These are phyloP conservation scores for Pestalotiopsis sp. DNA, from an alignment of 2,329 filamentous ascomycete species.

Conservation along the genomic window DNA sequence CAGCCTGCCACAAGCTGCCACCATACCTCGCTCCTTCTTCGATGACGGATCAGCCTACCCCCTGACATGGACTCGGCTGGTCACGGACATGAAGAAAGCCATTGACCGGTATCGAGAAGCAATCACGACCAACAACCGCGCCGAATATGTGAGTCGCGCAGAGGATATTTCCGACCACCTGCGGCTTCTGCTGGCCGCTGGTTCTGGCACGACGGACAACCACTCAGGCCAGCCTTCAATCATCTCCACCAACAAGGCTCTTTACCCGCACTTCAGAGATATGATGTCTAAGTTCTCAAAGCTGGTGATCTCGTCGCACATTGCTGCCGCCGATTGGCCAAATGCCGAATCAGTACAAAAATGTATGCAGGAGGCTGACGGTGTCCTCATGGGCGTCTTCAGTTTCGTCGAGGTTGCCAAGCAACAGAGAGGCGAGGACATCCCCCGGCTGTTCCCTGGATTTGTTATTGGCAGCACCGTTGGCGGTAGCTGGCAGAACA, in stretches of 20 bases:
- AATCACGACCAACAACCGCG: slow-evolving; percentile 80
- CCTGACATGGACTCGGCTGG: slow-evolving; percentile 85
- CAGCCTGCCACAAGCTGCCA: slow-evolving; percentile 58
- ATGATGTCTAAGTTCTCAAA: slow-evolving; percentile 99
- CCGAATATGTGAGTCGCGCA: slow-evolving; percentile 91
- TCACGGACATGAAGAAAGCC: slow-evolving; percentile 90
- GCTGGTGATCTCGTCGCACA: slow-evolving; percentile 94
- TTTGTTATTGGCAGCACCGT: slow-evolving; percentile 85
- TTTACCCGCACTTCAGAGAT: slow-evolving; percentile 96
- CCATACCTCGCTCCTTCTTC: slow-evolving; percentile 81
- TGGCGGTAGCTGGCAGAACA: slow-evolving; percentile 87
- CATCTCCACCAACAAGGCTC: slow-evolving; percentile 94
- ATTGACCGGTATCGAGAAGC: slow-evolving; percentile 89
- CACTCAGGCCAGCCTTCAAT: slow-evolving; percentile 99
- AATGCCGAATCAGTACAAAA: slow-evolving; percentile 93
- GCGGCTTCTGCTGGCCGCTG: slow-evolving; percentile 88
- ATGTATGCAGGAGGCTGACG: slow-evolving; percentile 95
- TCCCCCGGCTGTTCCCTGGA: slow-evolving; percentile 88
- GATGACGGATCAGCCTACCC: slow-evolving; percentile 82
- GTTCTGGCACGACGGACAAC: slow-evolving; percentile 96
- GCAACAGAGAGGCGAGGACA: slow-evolving; percentile 90
- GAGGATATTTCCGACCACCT: slow-evolving; percentile 98
- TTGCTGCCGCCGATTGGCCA: slow-evolving; percentile 94
- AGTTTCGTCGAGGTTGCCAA: slow-evolving; percentile 95
- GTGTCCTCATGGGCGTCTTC: slow-evolving; percentile 89